Conservation (phyloP, 306 rosid species). For the Argentina anserina region DNA sequence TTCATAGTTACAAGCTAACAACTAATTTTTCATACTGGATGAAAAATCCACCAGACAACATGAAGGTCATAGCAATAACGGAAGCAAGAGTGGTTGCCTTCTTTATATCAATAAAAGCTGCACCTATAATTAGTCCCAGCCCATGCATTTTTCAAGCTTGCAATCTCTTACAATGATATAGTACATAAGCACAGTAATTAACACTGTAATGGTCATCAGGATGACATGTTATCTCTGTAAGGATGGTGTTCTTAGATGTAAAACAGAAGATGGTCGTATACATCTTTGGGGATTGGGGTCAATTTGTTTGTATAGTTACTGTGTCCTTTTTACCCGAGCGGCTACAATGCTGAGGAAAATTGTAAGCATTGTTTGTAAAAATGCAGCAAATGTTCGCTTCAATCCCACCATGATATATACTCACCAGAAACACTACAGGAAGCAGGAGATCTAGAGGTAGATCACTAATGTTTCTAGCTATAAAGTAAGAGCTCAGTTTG, state of each 20-base stretch:
- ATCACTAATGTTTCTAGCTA: constrained; percentile 90
- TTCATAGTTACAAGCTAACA: neutral
- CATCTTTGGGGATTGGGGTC: no score
- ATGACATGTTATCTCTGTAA: neutral
- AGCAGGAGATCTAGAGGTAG: constrained; percentile 81
- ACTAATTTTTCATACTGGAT: constrained; percentile 45
- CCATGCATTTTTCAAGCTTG: constrained; percentile 41
- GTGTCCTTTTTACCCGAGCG: constrained; percentile 61
- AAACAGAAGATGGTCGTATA: no score
- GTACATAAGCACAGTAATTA: neutral
- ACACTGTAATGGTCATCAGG: neutral
- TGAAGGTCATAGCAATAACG: constrained; percentile 95
- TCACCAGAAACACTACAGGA: constrained; percentile 67
- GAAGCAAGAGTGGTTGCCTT: constrained; percentile 91
- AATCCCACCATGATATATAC: constrained; percentile 90
- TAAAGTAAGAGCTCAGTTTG: constrained; percentile 82
- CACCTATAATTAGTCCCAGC: constrained; percentile 92
- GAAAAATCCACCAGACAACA: constrained; percentile 95
- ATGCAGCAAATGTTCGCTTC: constrained; percentile 51
- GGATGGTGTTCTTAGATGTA: neutral
- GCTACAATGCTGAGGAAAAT: constrained; percentile 92
- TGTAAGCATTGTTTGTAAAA: constrained; percentile 66
- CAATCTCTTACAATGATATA: neutral
- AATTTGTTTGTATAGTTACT: neutral
- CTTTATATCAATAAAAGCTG: constrained; percentile 72